These are phyloP conservation scores for Arachis hypogaea DNA, from an alignment of 306 rosid genomes.

Conservation along the genomic window DNA sequence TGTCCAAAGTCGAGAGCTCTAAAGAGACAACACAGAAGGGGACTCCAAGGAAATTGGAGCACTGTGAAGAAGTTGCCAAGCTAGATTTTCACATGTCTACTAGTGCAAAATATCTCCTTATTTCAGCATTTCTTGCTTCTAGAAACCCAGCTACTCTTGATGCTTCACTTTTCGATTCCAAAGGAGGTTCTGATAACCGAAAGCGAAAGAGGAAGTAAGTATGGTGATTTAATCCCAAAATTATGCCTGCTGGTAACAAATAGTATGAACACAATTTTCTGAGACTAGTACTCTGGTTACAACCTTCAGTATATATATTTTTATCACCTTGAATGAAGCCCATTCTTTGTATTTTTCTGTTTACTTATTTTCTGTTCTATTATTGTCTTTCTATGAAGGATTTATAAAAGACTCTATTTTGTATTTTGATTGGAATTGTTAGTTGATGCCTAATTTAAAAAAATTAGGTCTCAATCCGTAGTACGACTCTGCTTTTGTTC, in stretches of 20 bases:
- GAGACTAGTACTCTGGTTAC: no score
- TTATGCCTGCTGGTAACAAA: no score
- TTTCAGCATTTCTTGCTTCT: slow-evolving; percentile 97
- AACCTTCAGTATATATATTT: no score
- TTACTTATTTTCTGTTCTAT: no score
- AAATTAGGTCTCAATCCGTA: background rate
- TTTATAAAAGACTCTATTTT: no score
- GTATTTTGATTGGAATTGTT: slow-evolving; percentile 1
- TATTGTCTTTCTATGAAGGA: no score
- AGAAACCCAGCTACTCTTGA: slow-evolving; percentile 97
- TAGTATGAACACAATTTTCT: no score
- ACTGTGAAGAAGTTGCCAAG: slow-evolving; percentile 50
- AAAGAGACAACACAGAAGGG: slow-evolving; percentile 59
- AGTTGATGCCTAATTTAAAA: background rate
- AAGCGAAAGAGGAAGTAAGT: slow-evolving; percentile 87
- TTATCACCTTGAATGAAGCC: no score
- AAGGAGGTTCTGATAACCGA: slow-evolving; percentile 73
- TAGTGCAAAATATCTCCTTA: slow-evolving; percentile 88
- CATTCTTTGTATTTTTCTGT: no score
- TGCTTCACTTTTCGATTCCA: slow-evolving; percentile 90
- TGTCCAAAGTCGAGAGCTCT: slow-evolving; percentile 48
- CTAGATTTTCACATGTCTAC: slow-evolving; percentile 84
- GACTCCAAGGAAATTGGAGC: slow-evolving; percentile 50
- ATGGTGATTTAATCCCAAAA: background rate
- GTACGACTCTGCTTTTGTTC: background rate